A percentile compares a stretch with the other conserved stretches of the same genome.
Conservation (phyloP, 2,329 filamentous ascomycete genomes). For the Ascochyta pisi region DNA sequence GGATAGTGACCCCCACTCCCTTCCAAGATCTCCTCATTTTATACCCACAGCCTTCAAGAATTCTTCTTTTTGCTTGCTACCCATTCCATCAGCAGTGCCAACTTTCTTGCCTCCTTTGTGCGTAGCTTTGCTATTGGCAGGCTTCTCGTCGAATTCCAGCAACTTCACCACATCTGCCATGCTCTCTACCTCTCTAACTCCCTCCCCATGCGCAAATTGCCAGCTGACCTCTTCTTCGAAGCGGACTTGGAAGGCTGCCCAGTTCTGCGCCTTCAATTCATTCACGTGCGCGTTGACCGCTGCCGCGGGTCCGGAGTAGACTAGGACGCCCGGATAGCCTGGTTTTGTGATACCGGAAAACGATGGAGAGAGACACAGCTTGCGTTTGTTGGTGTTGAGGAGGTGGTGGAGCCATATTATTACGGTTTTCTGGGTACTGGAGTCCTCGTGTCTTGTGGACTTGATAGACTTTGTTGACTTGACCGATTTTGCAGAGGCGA, state of each 20-base stretch:
- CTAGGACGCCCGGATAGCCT: slow-evolving; percentile 55
- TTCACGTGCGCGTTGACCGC: slow-evolving; percentile 53
- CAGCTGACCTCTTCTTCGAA: slow-evolving; percentile 50
- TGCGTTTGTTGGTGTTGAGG: slow-evolving; percentile 55
- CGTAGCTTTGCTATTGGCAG: not conserved
- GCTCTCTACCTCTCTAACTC: slow-evolving; percentile 52
- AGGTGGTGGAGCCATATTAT: slow-evolving; percentile 57
- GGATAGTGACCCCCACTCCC: not conserved
- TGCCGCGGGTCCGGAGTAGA: slow-evolving; percentile 50
- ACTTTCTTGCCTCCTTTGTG: not conserved
- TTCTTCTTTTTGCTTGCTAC: slow-evolving; percentile 32
- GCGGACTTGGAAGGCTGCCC: slow-evolving; percentile 56
- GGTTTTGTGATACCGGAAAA: slow-evolving; percentile 56
- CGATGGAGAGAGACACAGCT: slow-evolving; percentile 49
- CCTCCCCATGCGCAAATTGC: slow-evolving; percentile 50
- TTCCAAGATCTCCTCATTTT: slow-evolving; percentile 24
- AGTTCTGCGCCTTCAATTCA: slow-evolving; percentile 52
- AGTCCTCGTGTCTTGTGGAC: slow-evolving; percentile 19
- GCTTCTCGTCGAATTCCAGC: slow-evolving; percentile 31
- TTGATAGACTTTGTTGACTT: not conserved
- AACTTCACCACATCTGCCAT: slow-evolving; percentile 54
- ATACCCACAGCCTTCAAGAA: slow-evolving; percentile 47
- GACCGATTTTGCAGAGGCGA: not conserved
- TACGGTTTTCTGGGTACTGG: slow-evolving; percentile 40
- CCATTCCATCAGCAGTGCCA: not conserved